Base-by-base conservation (phyloP, 257 asterid genomes). In the Solanum gracilifrons region DNA sequence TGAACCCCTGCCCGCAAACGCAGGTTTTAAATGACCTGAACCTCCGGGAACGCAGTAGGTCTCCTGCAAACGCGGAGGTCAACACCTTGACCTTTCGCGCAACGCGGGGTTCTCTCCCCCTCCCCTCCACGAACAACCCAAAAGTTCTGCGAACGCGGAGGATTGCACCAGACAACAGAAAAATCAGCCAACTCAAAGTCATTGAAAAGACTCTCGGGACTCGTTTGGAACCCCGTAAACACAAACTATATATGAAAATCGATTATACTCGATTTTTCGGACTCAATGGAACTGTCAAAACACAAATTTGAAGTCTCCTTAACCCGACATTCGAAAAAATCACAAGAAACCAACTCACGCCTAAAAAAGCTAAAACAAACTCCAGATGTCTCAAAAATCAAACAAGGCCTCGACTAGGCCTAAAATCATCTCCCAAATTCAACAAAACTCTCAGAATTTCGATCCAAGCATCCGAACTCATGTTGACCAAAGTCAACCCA, bases 111-210 rank as follows among this genome's bases (percentile, higher is more conserved):
- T 51, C 62, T 6, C n/a, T 2, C 62, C 10, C 23, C n/a, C 62
- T 18, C 62, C 62, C 9, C 21, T 51, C 1, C 9, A 4, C 1
- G n/a, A 51, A 16, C 10, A 51, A 2, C 9, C 62, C 62, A 51
- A 18, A 51, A 51, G n/a, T 7, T 51, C 1, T 1, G n/a, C 0
- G 10, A 51, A 51, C 0, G 9, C n/a, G 4, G 9, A 51, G n/a
- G n/a, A 20, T 51, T 51, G 62, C 62, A 51, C n/a, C 4, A 6
- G 0, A 51, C 18, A 4, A 51, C 62, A 6, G 9, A 51, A 6
- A 51, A 51, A 51, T 6, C 4, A 18, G 10, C 10, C 1, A 51
- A 18, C 3, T 51, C 62, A 51, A 6, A 51, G 21, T 51, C 9
- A 18, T 51, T 4, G 9, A 51, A 51, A 51, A 0, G n/a, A 51